Evolutionary conservation across 2,329 filamentous ascomycete genomes (phyloP), one percentile per base, ranked within the genome.

Genomic region (Fusarium haematococcum): DNA sequence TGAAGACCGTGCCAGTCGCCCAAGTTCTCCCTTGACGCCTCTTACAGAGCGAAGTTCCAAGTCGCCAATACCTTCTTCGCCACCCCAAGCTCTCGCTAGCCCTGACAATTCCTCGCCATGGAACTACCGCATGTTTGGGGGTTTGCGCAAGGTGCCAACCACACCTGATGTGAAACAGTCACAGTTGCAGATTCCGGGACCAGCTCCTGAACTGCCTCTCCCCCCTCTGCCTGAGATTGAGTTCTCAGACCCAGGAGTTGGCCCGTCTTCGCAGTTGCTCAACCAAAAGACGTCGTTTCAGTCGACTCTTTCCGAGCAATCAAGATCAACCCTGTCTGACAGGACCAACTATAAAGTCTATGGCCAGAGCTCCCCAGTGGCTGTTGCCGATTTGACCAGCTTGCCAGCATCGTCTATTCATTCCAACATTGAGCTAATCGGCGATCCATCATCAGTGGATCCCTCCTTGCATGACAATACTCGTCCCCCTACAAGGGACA

Each of bases 311-410:
- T 81, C 82, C 7, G 78, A 79, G 59, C 75, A 80, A 63, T 75
- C 81, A 13, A 82, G 80, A 52, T 87, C 87, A 13, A 88, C 87
- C 5, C 71, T 84, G 4, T 87, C 87, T 18, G 87, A 89, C 45
- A 84, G 82, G 18, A 85, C 86, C 52, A 90, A 91, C 76, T 89
- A 89, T 84, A 87, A 89, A 77, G 82, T 89, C 23, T 86, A 89
- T 73, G 85, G 82, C 41, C 85, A 85, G 66, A 88, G 86, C 74
- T 86, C 86, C 74, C 66, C 84, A 9, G 70, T 77, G 25, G 65
- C 70, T 18, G 68, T 75, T 41, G 69, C 76, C 45, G 82, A 85
- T 39, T 80, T 83, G 58, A 85, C 86, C 52, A 85, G 84, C 70
- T 79, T 86, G 48, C 80, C 78, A 4, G 79, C 83, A 27, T 85